phyloP scores from a whole-genome alignment of 352 stramenopile genomes.

The Phytopythium helicoides region DNA sequence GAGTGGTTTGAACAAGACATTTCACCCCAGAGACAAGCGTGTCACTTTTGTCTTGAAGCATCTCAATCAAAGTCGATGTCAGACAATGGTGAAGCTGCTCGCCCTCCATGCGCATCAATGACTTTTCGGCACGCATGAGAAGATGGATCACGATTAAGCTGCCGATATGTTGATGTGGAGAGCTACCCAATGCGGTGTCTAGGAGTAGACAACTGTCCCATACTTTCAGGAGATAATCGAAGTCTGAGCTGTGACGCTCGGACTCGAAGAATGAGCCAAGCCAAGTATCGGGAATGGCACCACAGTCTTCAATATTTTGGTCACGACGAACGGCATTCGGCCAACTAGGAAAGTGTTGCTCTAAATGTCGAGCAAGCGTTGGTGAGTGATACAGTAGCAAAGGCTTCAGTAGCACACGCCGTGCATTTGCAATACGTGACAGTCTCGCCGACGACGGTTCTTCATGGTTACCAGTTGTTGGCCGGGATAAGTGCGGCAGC shows the following conservation, averaged over 20 bases:
- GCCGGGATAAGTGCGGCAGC: conserved; percentile 47
- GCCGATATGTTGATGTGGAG: conserved; percentile 5
- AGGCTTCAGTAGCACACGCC: conserved; percentile 58
- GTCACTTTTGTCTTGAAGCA: conserved; percentile 24
- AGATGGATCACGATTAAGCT: conserved; percentile 49
- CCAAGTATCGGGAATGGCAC: conserved; percentile 62
- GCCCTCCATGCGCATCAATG: conserved; percentile 65
- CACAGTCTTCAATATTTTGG: conserved; percentile 1
- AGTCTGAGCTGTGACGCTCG: conserved; percentile 29
- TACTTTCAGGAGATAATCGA: conserved; percentile 59
- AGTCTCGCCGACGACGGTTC: background rate
- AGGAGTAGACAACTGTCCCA: conserved; percentile 74
- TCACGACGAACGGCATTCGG: conserved; percentile 27
- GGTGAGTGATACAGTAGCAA: conserved; percentile 78
- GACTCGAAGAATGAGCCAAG: conserved; percentile 75
- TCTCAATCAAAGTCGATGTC: conserved; percentile 48
- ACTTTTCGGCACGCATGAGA: conserved; percentile 53
- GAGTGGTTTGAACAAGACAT: conserved; percentile 59
- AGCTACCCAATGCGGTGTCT: conserved; percentile 21
- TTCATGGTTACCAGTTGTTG: conserved; percentile 6
- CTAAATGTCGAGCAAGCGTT: conserved; percentile 66
- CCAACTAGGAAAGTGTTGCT: conserved; percentile 72
- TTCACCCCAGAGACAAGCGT: conserved; percentile 41
- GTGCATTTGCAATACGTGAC: conserved; percentile 21
- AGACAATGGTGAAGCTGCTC: conserved; percentile 75